A percentile compares a stretch with the other conserved stretches of the same genome.
Conservation (phyloP, 352 stramenopile genomes). For the Pythium phragmitis region DNA sequence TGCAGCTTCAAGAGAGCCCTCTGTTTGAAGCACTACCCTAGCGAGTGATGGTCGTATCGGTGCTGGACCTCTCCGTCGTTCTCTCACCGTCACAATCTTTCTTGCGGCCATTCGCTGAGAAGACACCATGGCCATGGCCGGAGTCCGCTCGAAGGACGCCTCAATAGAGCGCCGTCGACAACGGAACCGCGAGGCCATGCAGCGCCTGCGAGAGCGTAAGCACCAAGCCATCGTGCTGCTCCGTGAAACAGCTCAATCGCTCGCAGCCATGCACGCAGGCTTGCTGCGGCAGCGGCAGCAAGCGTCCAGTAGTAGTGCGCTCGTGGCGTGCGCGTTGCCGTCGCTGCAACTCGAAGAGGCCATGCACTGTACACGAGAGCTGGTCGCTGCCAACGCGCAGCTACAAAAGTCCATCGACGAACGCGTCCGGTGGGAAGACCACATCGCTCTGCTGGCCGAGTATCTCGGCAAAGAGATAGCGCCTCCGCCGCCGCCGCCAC, state of each 20-base stretch:
- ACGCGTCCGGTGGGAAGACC: conserved; percentile 45
- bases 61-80: not conserved
- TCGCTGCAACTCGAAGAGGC: conserved; percentile 33
- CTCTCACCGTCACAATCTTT: not conserved
- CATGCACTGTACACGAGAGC: conserved; percentile 25
- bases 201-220: conserved; percentile 45
- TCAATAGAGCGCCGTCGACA: conserved; percentile 28
- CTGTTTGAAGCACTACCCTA: not conserved
- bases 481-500: not conserved
- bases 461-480: conserved; percentile 24
- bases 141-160: not conserved
- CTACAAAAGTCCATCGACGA: conserved; percentile 40
- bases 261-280: conserved; percentile 32
- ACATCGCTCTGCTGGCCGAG: conserved; percentile 46
- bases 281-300: conserved; percentile 23
- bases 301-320: not conserved
- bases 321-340: conserved; percentile 7
- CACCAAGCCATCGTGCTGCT: conserved; percentile 42
- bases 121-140: not conserved
- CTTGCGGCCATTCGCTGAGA: not conserved
- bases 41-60: not conserved
- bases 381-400: conserved; percentile 38
- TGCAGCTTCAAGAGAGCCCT: not conserved
- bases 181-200: conserved; percentile 57
- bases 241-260: conserved; percentile 30